Base-by-base conservation (phyloP, 1,284 basidiomycete genomes). In the Microbotryum silenes-acaulis region DNA sequence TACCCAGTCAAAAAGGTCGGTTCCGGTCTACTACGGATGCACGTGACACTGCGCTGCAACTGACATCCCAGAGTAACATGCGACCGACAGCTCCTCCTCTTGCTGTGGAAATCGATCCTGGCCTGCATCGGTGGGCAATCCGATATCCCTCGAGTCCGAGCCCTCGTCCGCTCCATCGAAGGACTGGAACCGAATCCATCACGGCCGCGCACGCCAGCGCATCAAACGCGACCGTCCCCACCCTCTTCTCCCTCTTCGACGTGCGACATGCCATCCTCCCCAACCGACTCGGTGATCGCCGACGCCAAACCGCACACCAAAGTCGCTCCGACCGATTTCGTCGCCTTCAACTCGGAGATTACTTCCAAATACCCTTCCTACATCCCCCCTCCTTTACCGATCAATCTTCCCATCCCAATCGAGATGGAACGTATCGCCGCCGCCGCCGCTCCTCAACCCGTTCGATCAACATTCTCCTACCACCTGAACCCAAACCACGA, bases 21-120 rank as follows among this genome's bases (percentile, higher is more conserved):
- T 58, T 51, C 33, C 12, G 18, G 20, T 49, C 3, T 23, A 4
- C 23, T 33, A 6, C 27, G 7, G 10, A 31, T 5, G 37, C 5
- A 42, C 4, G 14, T 42, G 25, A 42, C 44, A 25, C 5, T 4
- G n/a, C 10, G 10, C 44, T 56, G 20, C 21, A 6, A 21, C 56
- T 25, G 16, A 33, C 20, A 6, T 23, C 25, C 14, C 44, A 4
- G 10, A n/a, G 14, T 12, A n/a, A 20, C n/a, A 3, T 37, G 2
- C 25, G 16, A 6, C 37, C 51, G 54, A 48, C 73, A 92, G 89
- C 82, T 98, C 4, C 82, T 98, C 20, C 82, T 98, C n/a, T 83
- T 98, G 1, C 79, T 97, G 1, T 99, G 96, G 96, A 99, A 98
- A 77, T 86, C 89, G 0, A 78, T 98, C 33, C 79, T 99, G 44